These are phyloP conservation scores for Barnettozyma siamensis DNA, from an alignment of 805 yeast genomes.

Conservation along the genomic window DNA sequence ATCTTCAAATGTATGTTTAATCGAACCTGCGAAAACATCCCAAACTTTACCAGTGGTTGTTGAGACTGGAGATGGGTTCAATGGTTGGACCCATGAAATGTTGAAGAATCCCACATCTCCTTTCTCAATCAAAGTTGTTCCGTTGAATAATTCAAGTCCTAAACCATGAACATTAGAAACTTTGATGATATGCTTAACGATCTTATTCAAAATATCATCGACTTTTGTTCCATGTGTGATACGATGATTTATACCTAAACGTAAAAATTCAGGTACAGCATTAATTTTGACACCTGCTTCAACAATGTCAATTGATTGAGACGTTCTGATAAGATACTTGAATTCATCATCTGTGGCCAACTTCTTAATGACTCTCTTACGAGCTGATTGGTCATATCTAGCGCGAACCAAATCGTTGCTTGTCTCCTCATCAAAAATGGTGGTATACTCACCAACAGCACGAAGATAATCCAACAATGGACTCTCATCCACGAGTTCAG, in stretches of 20 bases:
- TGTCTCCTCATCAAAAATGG: slow-evolving; percentile 12
- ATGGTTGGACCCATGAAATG: slow-evolving; percentile 31
- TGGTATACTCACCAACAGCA: slow-evolving; percentile 9
- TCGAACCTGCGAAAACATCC: slow-evolving; percentile 50
- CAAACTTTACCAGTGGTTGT: slow-evolving; percentile 43
- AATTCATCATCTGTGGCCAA: no score
- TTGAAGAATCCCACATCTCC: slow-evolving; percentile 26
- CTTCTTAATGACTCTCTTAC: slow-evolving; percentile 17
- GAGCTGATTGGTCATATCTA: slow-evolving; percentile 30
- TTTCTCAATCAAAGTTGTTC: no score
- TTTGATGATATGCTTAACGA: slow-evolving; percentile 29
- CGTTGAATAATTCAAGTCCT: no score
- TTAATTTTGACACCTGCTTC: slow-evolving; percentile 68
- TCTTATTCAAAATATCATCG: slow-evolving; percentile 32
- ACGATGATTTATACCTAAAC: slow-evolving; percentile 54
- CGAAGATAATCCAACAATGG: slow-evolving; percentile 28
- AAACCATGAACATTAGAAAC: neutral
- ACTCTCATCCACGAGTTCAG: slow-evolving; percentile 14
- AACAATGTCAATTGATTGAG: slow-evolving; percentile 63
- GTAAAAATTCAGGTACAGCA: slow-evolving; percentile 62
- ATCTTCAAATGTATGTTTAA: slow-evolving; percentile 50
- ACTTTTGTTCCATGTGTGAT: slow-evolving; percentile 48
- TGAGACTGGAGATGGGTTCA: slow-evolving; percentile 50
- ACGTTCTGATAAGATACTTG: slow-evolving; percentile 46
- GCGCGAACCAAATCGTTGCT: slow-evolving; percentile 28